Evolutionary conservation across 2,329 filamentous ascomycete genomes (phyloP), one percentile per base, ranked within the genome.

Genomic region (Cryoendolithus antarcticus): DNA sequence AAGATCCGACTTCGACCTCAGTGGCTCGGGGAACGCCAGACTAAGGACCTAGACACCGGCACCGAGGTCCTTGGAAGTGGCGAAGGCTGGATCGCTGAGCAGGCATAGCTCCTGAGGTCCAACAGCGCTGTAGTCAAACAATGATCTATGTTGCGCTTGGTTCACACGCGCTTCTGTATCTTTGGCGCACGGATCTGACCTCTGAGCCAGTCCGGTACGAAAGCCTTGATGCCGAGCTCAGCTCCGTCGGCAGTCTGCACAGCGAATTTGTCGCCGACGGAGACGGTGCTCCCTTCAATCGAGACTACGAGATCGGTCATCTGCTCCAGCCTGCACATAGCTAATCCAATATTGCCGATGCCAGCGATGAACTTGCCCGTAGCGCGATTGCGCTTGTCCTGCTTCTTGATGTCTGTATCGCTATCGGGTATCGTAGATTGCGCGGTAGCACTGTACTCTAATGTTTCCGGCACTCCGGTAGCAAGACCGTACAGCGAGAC

Each of bases 341-440:
- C 89, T 38, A 98, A 67, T 1, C 91, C 91, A 24, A 96, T 63
- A 55, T 95, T 93, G 1, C 88, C 89, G 9, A 89, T 67, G 0
- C 83, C 81, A 27, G 66, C 67, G 38, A 96, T 67, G 66, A 84
- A 88, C 57, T 84, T 93, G 32, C 89, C 91, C 0, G 81, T 78
- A 45, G 77, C 80, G 50, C 86, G 77, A 11, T 54, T 72, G 59
- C 67, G 70, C 62, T 71, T 72, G 48, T 58, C 51, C 9, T 56
- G 50, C 8, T 69, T 67, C 40, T 66, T 70, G 40, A 80, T 75
- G 43, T 77, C 75, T 4, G 64, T 54, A 9, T 49, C 33, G 4
- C 38, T 34, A 7, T 37, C 40, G 5, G 66, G 59, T 6, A 9
- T 10, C 5, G 21, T 6, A 8, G 32, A 13, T 4, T 10, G 30